Base-by-base conservation (phyloP, 176 grass and related monocot genomes). In the Elymus sibiricus region DNA sequence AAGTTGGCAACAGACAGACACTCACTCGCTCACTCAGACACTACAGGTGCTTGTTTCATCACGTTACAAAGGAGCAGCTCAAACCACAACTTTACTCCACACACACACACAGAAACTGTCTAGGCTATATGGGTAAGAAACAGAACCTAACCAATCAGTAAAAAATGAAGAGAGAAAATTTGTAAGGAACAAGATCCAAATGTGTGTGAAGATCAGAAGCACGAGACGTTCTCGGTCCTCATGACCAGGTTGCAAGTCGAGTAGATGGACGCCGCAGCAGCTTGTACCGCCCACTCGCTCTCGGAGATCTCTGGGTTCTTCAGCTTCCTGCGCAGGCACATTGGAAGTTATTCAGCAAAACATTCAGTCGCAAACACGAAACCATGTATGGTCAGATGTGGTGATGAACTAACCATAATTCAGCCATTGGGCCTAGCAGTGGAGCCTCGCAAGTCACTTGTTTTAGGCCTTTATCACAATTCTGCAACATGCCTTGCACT, bases 221-320 rank as follows among this genome's bases (percentile, higher is more conserved):
- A 91, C 79, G 92, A 44, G 68, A 88, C 81, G 11, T 97, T 99
- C 43, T 96, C 94, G 8, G 85, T 86, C 84, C 67, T 93, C 88
- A 92, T 90, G 82, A 89, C 85, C 79, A 94, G 84, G 85, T 90
- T 99, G 88, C 94, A 96, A 5, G 94, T 96, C 17, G 97, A 99
- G 76, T 96, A 99, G 79, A 99, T 96, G 26, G 97, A 99, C 22
- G 97, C 97, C 0, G 97, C 97, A 3, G 97, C 97, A 7, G 97
- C 97, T 88, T 94, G 88, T 27, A 99, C 94, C 4, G 92, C 94
- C 87, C 86, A 89, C 77, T 99, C 90, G 1, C 83, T 84, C 72
- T 99, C 94, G 11, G 85, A 76, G 27, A 84, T 80, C n/a, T 99
- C 92, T 7, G 87, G 42, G 69, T 88, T 91, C 73, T 91, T 97